Base-by-base conservation (phyloP, 129 eudicot genomes). In the Centaurea solstitialis region DNA sequence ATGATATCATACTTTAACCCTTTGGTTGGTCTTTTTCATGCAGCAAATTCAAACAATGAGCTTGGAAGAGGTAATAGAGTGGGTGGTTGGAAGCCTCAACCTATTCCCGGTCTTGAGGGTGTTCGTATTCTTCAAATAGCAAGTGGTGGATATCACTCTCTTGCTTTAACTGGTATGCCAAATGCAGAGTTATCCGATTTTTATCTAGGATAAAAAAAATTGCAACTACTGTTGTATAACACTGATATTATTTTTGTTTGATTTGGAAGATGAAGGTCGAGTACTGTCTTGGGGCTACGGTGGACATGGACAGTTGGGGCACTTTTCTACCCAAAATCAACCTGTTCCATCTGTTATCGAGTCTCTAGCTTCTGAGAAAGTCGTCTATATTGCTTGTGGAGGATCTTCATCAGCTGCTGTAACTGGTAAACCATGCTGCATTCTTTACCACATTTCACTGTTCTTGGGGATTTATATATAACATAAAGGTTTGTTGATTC, bases 241-340 rank as follows among this genome's bases (percentile, higher is more conserved):
- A 41, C 84, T 68, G 75, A 74, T 73, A 11, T 35, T 67, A 7
- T 75, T 76, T 12, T 47, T 24, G 4, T 53, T 79, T 69, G 1
- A 9, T 65, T 79, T 83, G 26, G 61, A 86, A 95, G 99, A 91
- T 75, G 90, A 91, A 65, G 99, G 98, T 24, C 83, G 85, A 62
- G 98, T 95, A 22, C 83, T 86, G 50, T 95, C 99, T 28, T 95
- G 99, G 99, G 99, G 99, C 8, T 97, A 95, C 81, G 97, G 99
- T 68, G 97, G 99, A 69, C 97, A 93, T 74, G 99, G 99, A 45
- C 99, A 95, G 66, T 83, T 95, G 87, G 98, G 99, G 23, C 88
- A 93, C 85, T 91, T 89, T 85, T 86, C 98, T 70, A 88, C 85
- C 26, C 92, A 95, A 70, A 95, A 82, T 77, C 94, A 87, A 47